Conservation (phyloP, 2,329 filamentous ascomycete genomes). For the Sordariomycetes sp. region DNA sequence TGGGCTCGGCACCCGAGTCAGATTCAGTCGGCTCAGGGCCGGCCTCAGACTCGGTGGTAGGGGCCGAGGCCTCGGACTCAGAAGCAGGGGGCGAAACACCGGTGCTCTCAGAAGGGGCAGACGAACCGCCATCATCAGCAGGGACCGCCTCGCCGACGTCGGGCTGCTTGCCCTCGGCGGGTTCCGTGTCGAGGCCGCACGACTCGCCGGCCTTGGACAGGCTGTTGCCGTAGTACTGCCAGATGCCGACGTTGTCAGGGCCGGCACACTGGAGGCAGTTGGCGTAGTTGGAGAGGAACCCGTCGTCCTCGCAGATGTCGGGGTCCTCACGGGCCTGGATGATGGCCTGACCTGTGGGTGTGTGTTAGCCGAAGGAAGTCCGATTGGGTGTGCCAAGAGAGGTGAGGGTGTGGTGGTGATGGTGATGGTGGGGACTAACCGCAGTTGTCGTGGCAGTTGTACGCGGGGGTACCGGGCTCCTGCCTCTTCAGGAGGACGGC, state of each 20-base stretch:
- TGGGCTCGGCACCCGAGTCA: no score
- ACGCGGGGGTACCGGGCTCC: conserved; percentile 26
- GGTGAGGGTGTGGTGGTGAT: neutral
- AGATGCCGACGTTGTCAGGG: conserved; percentile 24
- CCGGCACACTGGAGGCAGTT: conserved; percentile 26
- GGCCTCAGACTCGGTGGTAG: neutral
- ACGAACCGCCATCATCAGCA: neutral
- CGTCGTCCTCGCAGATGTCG: conserved; percentile 20
- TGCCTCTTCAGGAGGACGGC: conserved; percentile 22
- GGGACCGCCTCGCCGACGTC: neutral
- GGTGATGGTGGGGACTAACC: conserved; percentile 18
- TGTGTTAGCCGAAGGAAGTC: neutral
- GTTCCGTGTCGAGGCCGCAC: conserved; percentile 12
- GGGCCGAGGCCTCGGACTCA: no score
- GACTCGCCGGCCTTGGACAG: conserved; percentile 17
- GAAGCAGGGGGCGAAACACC: neutral
- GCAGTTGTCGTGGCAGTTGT: conserved; percentile 31
- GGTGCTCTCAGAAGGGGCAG: no score
- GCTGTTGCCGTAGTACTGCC: conserved; percentile 25
- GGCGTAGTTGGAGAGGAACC: conserved; percentile 24
- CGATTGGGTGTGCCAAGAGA: neutral
- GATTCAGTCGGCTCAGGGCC: no score
- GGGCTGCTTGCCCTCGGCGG: neutral
- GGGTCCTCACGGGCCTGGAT: conserved; percentile 18
- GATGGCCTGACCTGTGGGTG: conserved; percentile 11